These are phyloP conservation scores for Pseudevernia furfuracea DNA, from an alignment of 495 filamentous ascomycete species.

Conservation along the genomic window DNA sequence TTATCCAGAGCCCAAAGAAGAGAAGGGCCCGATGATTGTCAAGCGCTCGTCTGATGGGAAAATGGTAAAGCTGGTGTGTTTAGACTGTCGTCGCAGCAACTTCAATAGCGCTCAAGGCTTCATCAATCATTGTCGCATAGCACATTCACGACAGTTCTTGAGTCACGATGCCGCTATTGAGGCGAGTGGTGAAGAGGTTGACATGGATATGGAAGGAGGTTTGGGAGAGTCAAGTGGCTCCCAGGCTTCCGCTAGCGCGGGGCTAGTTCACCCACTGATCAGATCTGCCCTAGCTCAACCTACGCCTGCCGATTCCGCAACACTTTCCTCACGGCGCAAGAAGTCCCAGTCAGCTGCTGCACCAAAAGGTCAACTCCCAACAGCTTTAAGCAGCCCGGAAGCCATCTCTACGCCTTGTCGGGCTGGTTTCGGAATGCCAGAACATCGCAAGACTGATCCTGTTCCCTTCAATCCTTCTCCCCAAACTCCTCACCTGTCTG, in stretches of 20 bases:
- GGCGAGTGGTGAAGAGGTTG: conserved; percentile 74
- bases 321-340: conserved; percentile 39
- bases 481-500: conserved; percentile 69
- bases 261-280: conserved; percentile 63
- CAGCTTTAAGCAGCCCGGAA: background rate
- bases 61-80: conserved; percentile 73
- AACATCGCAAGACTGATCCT: background rate
- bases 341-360: background rate
- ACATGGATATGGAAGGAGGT: conserved; percentile 54
- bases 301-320: conserved; percentile 41
- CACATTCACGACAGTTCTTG: conserved; percentile 81
- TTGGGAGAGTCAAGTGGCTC: conserved; percentile 40
- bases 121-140: conserved; percentile 96
- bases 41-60: conserved; percentile 53
- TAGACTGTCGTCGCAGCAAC: conserved; percentile 79
- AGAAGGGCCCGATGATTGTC: conserved; percentile 52
- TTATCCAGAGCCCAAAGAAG: conserved; percentile 62
- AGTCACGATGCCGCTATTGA: conserved; percentile 93
- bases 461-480: conserved; percentile 51
- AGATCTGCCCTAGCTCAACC: conserved; percentile 41
- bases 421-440: background rate
- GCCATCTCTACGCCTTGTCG: conserved; percentile 4
- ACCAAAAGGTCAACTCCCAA: conserved; percentile 1
- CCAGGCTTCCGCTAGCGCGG: conserved; percentile 36
- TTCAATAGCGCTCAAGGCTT: conserved; percentile 96